Evolutionary conservation across 1,139 yeast genomes (phyloP), one percentile per base, ranked within the genome.

Genomic region (Tardiomyces blankii): DNA sequence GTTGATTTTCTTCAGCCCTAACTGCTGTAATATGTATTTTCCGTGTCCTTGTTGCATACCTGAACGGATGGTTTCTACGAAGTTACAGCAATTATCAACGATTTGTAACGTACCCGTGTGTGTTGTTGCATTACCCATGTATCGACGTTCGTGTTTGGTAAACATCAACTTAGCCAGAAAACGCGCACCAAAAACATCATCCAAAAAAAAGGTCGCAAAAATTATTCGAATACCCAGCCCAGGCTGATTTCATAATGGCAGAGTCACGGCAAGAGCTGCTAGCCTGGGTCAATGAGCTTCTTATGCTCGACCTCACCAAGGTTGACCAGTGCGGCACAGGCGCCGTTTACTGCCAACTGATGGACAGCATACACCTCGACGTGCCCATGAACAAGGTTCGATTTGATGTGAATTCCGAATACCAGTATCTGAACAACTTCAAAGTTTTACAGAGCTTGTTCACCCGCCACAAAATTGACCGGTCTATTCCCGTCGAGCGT

Each of bases 291-390:
- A 89, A 89, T 60, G 70, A 74, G 43, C 75, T 85, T 5, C 70
- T 87, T 41, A 75, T 74, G 45, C 64, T 88, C 40, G 72, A 79
- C 52, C 77, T 84, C 56, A 72, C 79, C 44, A 87, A 84, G 58
- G 83, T 91, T 2, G 98, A 93, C 60, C 91, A 88, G 63, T 83
- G 96, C 61, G 99, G 99, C 18, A 79, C 83, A 2, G 99, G 99
- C 2, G 96, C 95, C 0, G 93, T 87, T 2, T 89, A 85, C 62
- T 88, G 97, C 64, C 96, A 89, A 64, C 74, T 91, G 44, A 74
- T 89, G 70, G 96, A 91, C 64, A 78, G 89, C 21, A 78, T 91
- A 28, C 84, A 74, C 57, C 80, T 83, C 21, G 95, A 86, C 53
- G 73, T 89, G 14, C 91, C 95, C 3, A 77, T 88, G 82, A 61